A percentile compares a stretch with the other conserved stretches of the same genome.
Conservation (phyloP, 208 protist species). For the Angomonas deanei region DNA sequence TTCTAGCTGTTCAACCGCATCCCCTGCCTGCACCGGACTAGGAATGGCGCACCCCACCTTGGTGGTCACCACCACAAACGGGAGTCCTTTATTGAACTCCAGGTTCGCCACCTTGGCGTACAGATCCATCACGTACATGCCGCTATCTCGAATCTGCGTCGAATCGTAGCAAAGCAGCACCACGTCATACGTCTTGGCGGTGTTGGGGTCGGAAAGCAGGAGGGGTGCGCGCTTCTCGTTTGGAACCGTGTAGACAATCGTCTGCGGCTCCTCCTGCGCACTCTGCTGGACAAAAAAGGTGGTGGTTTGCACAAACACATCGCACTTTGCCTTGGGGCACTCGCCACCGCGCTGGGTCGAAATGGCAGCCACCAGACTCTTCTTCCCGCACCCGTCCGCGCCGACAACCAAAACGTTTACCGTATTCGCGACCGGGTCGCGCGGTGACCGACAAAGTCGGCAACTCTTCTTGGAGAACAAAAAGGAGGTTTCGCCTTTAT, state of each 20-base stretch:
- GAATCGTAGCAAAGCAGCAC: constrained; percentile 80
- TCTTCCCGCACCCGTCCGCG: constrained; percentile 44
- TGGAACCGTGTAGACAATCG: constrained; percentile 53
- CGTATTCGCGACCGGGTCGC: constrained; percentile 63
- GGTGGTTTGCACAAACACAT: constrained; percentile 1
- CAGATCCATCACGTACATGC: constrained; percentile 33
- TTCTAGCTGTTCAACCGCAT: constrained; percentile 2
- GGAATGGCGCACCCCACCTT: constrained; percentile 41
- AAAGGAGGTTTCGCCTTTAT: constrained; percentile 69
- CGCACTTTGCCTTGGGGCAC: constrained; percentile 2
- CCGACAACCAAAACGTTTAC: constrained; percentile 23
- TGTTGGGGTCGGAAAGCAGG: constrained; percentile 40
- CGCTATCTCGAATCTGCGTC: constrained; percentile 25
- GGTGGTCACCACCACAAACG: constrained; percentile 81
- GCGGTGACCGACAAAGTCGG: constrained; percentile 28
- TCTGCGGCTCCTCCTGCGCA: constrained; percentile 8
- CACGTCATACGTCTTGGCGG: constrained; percentile 63
- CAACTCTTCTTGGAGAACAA: constrained; percentile 58
- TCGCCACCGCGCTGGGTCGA: constrained; percentile 38
- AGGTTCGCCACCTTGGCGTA: constrained; percentile 19
- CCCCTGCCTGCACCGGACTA: background rate
- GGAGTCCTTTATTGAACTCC: constrained; percentile 22
- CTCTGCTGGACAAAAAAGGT: background rate
- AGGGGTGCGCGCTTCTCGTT: constrained; percentile 21
- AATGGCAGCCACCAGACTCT: constrained; percentile 37